Conservation (phyloP, 331 rosid species). For the Acacia pycnantha region DNA sequence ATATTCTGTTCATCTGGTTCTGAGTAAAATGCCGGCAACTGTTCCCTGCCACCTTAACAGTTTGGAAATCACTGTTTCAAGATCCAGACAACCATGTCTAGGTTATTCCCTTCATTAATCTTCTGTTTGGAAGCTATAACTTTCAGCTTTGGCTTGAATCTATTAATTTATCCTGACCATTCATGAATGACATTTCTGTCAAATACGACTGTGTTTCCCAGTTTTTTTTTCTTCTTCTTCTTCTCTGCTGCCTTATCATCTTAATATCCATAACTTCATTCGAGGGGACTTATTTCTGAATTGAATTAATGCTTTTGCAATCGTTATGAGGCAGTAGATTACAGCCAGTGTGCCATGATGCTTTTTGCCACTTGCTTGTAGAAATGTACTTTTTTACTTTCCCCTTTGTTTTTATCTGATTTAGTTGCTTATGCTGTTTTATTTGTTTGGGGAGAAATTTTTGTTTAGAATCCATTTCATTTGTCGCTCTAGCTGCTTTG, state of each 20-base stretch:
- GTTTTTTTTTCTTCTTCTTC: too few relatives aligned
- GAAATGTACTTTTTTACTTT: background rate
- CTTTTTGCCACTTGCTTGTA: background rate
- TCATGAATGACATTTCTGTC: background rate
- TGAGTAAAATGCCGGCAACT: constrained; percentile 22
- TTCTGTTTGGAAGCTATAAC: background rate
- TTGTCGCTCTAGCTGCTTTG: background rate
- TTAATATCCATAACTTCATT: background rate
- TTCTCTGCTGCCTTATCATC: background rate
- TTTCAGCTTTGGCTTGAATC: background rate
- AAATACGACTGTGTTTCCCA: background rate
- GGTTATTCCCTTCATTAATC: constrained; percentile 36
- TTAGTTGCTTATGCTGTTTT: background rate
- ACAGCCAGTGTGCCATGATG: background rate
- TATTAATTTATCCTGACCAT: background rate
- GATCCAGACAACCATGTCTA: constrained; percentile 48
- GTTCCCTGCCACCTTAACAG: constrained; percentile 5
- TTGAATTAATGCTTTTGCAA: background rate
- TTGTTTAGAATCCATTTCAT: background rate
- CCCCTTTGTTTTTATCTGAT: background rate
- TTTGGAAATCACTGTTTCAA: constrained; percentile 16
- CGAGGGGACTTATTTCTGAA: background rate
- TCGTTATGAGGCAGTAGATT: background rate
- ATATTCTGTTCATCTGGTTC: constrained; percentile 16
- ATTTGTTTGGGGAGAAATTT: background rate